A percentile compares a stretch with the other conserved stretches of the same genome.
These are phyloP conservation scores for Colletotrichum musicola DNA, from an alignment of 2,329 filamentous ascomycete species.

Conservation along the genomic window DNA sequence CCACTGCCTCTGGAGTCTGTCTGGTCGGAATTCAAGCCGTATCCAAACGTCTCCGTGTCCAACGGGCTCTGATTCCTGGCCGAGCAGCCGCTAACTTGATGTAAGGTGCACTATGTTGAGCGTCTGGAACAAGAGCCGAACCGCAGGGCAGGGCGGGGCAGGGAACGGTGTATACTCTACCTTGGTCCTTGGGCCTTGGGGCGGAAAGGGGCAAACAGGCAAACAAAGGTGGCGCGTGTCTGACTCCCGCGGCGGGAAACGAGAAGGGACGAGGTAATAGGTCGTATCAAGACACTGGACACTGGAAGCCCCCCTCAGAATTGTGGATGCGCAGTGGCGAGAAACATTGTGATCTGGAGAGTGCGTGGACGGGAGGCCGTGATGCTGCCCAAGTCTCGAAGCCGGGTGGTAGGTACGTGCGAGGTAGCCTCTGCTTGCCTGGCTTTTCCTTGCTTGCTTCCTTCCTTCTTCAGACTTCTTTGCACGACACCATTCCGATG, in stretches of 20 bases:
- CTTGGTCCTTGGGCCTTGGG: background rate
- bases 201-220: background rate
- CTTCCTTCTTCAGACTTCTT: no score
- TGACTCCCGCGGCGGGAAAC: conserved; percentile 12
- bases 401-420: no score
- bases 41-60: no score
- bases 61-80: no score
- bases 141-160: background rate
- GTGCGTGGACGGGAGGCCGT: background rate
- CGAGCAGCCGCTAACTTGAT: no score
- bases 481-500: background rate
- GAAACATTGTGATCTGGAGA: background rate
- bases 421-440: no score
- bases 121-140: conserved; percentile 12
- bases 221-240: conserved; percentile 10
- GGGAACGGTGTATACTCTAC: no score
- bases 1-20: background rate
- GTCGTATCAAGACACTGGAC: conserved; percentile 1
- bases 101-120: background rate
- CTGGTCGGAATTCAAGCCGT: background rate
- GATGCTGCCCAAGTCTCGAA: background rate
- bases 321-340: conserved; percentile 9
- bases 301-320: conserved; percentile 7
- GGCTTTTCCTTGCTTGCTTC: no score
- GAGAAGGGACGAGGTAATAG: conserved; percentile 1